Base-by-base conservation (phyloP, 2,329 filamentous ascomycete species). In the Talaromyces atroroseus region DNA sequence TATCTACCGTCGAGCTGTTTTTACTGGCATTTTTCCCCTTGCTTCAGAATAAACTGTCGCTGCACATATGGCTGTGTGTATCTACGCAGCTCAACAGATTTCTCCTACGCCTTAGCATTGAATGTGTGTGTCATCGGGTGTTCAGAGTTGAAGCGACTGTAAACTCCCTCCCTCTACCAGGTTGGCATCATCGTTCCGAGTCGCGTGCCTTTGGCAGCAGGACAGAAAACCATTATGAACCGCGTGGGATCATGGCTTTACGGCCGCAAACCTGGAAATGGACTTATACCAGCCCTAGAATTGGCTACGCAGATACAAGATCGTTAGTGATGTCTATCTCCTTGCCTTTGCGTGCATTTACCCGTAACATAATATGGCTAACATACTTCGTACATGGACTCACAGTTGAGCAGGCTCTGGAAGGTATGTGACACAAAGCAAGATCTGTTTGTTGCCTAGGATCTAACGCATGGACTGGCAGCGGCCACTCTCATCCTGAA, bases 401-500 rank as follows among this genome's bases (percentile, higher is more conserved):
- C 42, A 50, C 38, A 74, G 71, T 75, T 61, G 68, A 72, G 57
- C 65, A 73, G 62, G 75, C 76, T 24, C 66, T 78, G 65, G 66
- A 66, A 70, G 75, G 76, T 78, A 72, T 55, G 62, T 57, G 16
- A 12, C 21, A 16, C 4, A 34, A 29, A 38, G 21, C 12, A 24
- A 4, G 18, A n/a, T 42, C 16, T 18, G 24, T 42, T 18, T 50
- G 10, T 14, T 12, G 6, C 2, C 23, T 1, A 50, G 44, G 38
- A 61, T 52, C 18, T 44, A n/a, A 51, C 50, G 29, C 5, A 26
- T 21, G 12, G 26, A 18, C n/a, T 54, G 14, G 70, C 67, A 70
- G 87, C 88, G 40, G 84, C 87, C 4, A 80, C 82, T 8, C 76
- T 89, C 57, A 89, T 96, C 64, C 87, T 96, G 80, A 87, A 94